A percentile compares a stretch with the other conserved stretches of the same genome.
Evolutionary conservation across 176 grass and related monocot species (phyloP).

Genomic region (Avena sativa): DNA sequence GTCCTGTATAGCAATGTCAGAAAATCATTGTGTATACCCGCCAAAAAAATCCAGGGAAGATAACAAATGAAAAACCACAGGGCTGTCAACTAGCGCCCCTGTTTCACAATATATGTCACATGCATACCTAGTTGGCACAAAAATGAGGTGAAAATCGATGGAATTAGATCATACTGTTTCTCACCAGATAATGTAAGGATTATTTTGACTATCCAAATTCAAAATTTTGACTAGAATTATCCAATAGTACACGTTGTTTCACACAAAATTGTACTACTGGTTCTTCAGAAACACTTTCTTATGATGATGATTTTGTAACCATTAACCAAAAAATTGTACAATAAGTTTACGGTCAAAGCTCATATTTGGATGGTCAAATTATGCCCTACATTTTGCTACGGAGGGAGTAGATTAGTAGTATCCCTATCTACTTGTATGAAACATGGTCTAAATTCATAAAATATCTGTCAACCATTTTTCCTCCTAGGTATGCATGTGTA

Average conservation of each 20-base stretch:
- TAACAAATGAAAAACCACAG: conserved; percentile 17
- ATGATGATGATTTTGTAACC: background rate
- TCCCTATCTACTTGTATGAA: background rate
- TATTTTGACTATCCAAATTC: conserved; percentile 4
- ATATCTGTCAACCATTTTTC: background rate
- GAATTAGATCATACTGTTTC: conserved; percentile 1
- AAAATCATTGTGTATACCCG: conserved; percentile 33
- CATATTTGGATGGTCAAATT: background rate
- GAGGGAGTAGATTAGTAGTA: background rate
- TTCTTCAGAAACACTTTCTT: conserved; percentile 8
- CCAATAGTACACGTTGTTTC: background rate
- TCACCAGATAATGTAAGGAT: background rate
- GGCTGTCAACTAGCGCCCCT: background rate
- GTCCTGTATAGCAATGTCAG: conserved; percentile 67
- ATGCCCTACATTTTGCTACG: background rate
- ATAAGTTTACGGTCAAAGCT: background rate
- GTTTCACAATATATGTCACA: background rate
- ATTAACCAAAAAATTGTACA: background rate
- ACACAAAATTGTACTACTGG: background rate
- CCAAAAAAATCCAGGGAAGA: background rate
- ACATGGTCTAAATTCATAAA: background rate
- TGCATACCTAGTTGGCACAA: background rate
- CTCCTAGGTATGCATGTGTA: background rate
- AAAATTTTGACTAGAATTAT: background rate
- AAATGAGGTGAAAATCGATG: background rate